Base-by-base conservation (phyloP, 495 filamentous ascomycete genomes). In the Hypomontagnella monticulosa region DNA sequence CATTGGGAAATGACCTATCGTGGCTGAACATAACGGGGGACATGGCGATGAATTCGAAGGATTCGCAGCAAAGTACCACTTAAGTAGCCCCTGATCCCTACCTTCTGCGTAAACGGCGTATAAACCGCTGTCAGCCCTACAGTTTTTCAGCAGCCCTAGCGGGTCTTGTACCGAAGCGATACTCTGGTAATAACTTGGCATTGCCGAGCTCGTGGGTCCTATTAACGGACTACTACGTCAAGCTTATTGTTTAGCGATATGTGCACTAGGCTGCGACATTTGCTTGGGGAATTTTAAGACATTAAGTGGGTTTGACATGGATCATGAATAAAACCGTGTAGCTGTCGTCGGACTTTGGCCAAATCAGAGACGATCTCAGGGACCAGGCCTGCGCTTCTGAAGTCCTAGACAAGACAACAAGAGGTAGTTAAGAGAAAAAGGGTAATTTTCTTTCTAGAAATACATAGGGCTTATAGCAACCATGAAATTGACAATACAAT, bases 1-100 rank as follows among this genome's bases (percentile, higher is more conserved):
- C 12, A 55, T 57, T 38, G 41, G 65, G 53, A 63, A 59, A 63
- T 59, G 43, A 63, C 53, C 9, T 36, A 32, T 59, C 34, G 65
- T 68, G 65, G 65, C 65, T 68, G 58, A 48, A 59, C 59, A 68
- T 54, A 48, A 49, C 43, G 56, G 56, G 56, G 63, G 47, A 59
- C 59, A 68, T 54, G 54, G 55, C 43, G 56, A 61, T 61, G 63
- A 61, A 42, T 20, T 49, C 27, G 47, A 41, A 54, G 58, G 65
- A 68, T 68, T 41, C 4, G 14, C 49, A 14, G 43, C 50, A 18
- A 61, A 40, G 57, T 54, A 46, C 44, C 56, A 1, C 40, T 14
- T 19, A 20, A 27, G 57, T 46, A 42, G 47, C 34, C n/a, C 37
- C 18, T 34, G 27, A 11, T 43, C 41, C 51, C 6, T 56, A 52